phyloP scores from a whole-genome alignment of 345 rosid species.

The Hibiscus syriacus region DNA sequence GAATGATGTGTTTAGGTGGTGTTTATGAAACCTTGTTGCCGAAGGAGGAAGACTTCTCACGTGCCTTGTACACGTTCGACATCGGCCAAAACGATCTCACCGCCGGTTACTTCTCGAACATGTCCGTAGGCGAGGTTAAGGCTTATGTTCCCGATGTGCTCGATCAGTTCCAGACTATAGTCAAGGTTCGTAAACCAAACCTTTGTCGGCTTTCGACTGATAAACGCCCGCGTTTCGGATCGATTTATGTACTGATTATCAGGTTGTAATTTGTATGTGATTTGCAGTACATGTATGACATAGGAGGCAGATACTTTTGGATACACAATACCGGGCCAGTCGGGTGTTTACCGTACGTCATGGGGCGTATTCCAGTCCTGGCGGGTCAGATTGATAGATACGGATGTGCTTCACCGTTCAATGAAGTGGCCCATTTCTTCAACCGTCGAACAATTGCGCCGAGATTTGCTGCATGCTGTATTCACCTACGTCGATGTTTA shows the following conservation, averaged over 20 bases:
- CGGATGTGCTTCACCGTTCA: conserved; percentile 58
- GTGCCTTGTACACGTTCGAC: conserved; percentile 59
- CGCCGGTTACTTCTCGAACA: conserved; percentile 42
- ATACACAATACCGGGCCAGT: conserved; percentile 73
- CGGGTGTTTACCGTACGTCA: conserved; percentile 54
- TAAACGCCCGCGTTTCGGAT: no score
- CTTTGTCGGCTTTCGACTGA: no score
- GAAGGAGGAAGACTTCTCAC: conserved; percentile 29
- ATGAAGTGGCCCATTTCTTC: conserved; percentile 46
- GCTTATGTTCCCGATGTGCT: conserved; percentile 44
- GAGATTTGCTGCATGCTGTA: conserved; percentile 41
- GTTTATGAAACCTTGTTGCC: conserved; percentile 37
- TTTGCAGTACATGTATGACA: conserved; percentile 38
- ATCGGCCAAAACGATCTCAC: conserved; percentile 76
- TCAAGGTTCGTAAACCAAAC: conserved; percentile 24
- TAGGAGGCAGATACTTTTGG: conserved; percentile 75
- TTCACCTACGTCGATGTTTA: conserved; percentile 60
- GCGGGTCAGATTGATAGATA: conserved; percentile 32
- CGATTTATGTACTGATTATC: neutral
- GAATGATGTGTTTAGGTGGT: conserved; percentile 16
- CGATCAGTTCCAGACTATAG: conserved; percentile 27
- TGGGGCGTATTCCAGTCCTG: conserved; percentile 35
- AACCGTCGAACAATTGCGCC: conserved; percentile 42
- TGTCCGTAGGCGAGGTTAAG: conserved; percentile 33
- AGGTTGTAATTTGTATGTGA: neutral